These are phyloP conservation scores for Arthromyces matolae DNA, from an alignment of 768 basidiomycete species.

Conservation along the genomic window DNA sequence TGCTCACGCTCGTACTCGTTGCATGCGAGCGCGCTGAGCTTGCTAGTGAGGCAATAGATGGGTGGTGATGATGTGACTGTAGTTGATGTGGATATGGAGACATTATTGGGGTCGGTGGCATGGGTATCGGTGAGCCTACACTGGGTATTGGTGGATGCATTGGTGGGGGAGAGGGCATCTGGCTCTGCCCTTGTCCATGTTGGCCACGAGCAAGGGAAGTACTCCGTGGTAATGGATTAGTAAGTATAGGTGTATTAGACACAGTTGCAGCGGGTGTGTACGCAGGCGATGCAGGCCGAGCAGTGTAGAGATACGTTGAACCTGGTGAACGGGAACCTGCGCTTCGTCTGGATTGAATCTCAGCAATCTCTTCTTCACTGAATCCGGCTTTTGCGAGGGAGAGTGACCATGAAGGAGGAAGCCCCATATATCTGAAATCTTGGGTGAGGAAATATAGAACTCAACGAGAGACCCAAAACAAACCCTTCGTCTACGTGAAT, in stretches of 20 bases:
- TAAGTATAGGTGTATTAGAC: conserved; percentile 25
- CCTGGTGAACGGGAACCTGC: conserved; percentile 32
- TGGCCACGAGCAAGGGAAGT: too few relatives aligned
- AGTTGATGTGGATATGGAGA: too few relatives aligned
- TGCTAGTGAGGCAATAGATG: conserved; percentile 22
- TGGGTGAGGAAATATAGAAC: conserved; percentile 1
- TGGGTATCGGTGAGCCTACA: conserved; percentile 11
- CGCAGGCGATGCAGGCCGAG: conserved; percentile 34
- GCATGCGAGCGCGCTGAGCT: conserved; percentile 20
- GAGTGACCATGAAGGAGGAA: conserved; percentile 73
- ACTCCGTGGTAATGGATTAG: conserved; percentile 30
- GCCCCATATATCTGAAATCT: conserved; percentile 47
- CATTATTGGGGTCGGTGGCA: too few relatives aligned
- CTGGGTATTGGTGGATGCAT: conserved; percentile 3
- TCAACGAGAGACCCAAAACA: conserved; percentile 18
- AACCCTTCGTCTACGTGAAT: conserved; percentile 78
- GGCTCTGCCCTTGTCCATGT: too few relatives aligned
- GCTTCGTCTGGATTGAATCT: conserved; percentile 46
- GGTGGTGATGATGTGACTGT: conserved; percentile 11
- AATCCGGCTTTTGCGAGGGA: conserved; percentile 61
- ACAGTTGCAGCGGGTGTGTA: conserved; percentile 13
- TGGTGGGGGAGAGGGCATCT: background rate
- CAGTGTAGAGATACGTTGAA: conserved; percentile 31
- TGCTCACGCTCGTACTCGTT: conserved; percentile 9
- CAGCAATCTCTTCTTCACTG: conserved; percentile 63